Percentiles rank a stretch among this genome's conserved stretches.
These are phyloP conservation scores for Coprinopsis sp. DNA, from an alignment of 768 basidiomycete genomes.

Conservation along the genomic window DNA sequence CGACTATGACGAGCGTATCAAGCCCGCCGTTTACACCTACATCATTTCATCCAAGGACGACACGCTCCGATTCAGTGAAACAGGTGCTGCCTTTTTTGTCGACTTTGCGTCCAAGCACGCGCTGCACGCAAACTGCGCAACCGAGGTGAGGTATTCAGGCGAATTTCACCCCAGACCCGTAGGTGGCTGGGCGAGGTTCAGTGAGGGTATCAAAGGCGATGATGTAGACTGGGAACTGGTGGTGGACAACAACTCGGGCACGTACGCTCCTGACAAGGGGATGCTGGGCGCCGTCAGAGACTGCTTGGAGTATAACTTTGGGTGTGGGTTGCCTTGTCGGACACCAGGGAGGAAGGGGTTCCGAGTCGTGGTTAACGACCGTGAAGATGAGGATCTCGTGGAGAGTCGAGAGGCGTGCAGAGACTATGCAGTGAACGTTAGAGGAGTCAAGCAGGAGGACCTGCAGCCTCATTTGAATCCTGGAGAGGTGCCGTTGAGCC, in stretches of 20 bases:
- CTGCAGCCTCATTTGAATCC: conserved; percentile 56
- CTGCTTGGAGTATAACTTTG: conserved; percentile 71
- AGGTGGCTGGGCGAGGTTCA: conserved; percentile 65
- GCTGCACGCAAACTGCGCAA: conserved; percentile 70
- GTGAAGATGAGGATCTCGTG: conserved; percentile 50
- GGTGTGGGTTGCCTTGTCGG: conserved; percentile 2
- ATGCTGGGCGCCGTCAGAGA: conserved; percentile 58
- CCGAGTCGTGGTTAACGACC: conserved; percentile 47
- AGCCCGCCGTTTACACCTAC: conserved; percentile 84
- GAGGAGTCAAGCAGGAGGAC: conserved; percentile 59
- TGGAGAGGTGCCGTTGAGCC: conserved; percentile 50
- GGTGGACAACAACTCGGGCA: conserved; percentile 84
- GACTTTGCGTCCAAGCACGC: conserved; percentile 87
- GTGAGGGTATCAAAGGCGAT: conserved; percentile 47
- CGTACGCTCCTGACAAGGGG: conserved; percentile 68
- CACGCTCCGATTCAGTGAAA: conserved; percentile 79
- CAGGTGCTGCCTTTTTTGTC: conserved; percentile 82
- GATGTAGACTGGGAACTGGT: conserved; percentile 74
- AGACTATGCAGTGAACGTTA: conserved; percentile 53
- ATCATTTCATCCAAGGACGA: conserved; percentile 73
- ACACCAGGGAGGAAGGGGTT: conserved; percentile 36
- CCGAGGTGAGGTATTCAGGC: conserved; percentile 64
- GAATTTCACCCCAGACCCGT: conserved; percentile 75
- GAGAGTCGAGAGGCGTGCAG: conserved; percentile 64
- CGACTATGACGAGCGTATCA: conserved; percentile 44